Conservation (phyloP, 2,329 filamentous ascomycete genomes). For the Dothideomycetidae sp. region DNA sequence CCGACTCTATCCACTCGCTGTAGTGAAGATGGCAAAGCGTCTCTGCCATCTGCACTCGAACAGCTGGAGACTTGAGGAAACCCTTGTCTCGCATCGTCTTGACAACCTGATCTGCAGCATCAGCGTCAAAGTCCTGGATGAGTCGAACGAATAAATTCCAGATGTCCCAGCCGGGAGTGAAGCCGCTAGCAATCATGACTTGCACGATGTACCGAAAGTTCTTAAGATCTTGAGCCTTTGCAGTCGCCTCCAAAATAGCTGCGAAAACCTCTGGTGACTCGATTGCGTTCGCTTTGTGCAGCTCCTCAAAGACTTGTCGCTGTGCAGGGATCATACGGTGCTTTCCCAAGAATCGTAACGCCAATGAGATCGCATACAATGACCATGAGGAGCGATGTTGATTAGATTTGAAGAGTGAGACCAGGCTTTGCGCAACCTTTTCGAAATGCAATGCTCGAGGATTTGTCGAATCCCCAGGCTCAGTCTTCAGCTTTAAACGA, state of each 20-base stretch:
- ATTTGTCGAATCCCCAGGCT: background rate
- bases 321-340: slow-evolving; percentile 13
- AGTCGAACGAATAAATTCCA: slow-evolving; percentile 18
- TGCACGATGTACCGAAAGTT: slow-evolving; percentile 17
- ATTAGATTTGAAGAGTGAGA: slow-evolving; percentile 12
- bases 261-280: slow-evolving; percentile 14
- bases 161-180: slow-evolving; percentile 13
- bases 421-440: slow-evolving; percentile 11
- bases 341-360: slow-evolving; percentile 15
- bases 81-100: slow-evolving; percentile 16
- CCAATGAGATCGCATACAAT: slow-evolving; percentile 12
- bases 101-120: slow-evolving; percentile 10
- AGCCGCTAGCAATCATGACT: slow-evolving; percentile 15
- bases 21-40: slow-evolving; percentile 12
- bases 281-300: slow-evolving; percentile 4
- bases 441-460: slow-evolving; percentile 10
- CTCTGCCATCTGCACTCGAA: slow-evolving; percentile 4
- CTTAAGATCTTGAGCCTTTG: slow-evolving; percentile 15
- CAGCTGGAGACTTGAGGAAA: slow-evolving; percentile 12
- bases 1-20: slow-evolving; percentile 10
- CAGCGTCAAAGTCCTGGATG: slow-evolving; percentile 9
- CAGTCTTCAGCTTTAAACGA: background rate
- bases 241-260: slow-evolving; percentile 15
- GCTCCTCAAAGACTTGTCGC: slow-evolving; percentile 10
- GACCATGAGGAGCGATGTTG: slow-evolving; percentile 11